phyloP scores from a whole-genome alignment of 345 rosid genomes.

The Camelina sativa region DNA sequence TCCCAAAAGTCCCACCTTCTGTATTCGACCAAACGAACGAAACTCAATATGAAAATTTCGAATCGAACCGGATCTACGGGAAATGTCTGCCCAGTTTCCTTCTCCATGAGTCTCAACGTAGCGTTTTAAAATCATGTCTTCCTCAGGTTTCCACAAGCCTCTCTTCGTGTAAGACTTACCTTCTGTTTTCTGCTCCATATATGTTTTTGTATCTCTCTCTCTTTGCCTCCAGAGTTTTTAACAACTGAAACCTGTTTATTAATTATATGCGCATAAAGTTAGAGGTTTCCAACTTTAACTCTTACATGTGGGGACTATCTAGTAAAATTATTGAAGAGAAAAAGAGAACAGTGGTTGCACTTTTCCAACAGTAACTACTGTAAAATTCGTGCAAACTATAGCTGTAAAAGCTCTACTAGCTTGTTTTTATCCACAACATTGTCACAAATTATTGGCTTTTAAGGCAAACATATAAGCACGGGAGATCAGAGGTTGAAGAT shows the following conservation, averaged over 20 bases:
- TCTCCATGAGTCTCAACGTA: slow-evolving; percentile 81
- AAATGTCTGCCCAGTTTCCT: slow-evolving; percentile 81
- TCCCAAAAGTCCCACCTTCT: not conserved
- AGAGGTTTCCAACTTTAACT: slow-evolving; percentile 38
- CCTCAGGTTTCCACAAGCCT: slow-evolving; percentile 92
- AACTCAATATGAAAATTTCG: not conserved
- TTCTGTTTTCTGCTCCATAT: slow-evolving; percentile 48
- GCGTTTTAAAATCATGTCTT: slow-evolving; percentile 68
- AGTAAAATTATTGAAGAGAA: slow-evolving; percentile 38
- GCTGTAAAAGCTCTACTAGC: slow-evolving; percentile 40
- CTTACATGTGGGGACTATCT: slow-evolving; percentile 45
- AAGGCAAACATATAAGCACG: slow-evolving; percentile 26
- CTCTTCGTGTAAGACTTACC: slow-evolving; percentile 53
- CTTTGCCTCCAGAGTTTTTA: slow-evolving; percentile 23
- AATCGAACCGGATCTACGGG: slow-evolving; percentile 62
- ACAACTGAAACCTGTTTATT: slow-evolving; percentile 4
- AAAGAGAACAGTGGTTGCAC: slow-evolving; percentile 28
- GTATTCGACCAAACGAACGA: not conserved
- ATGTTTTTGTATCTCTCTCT: not conserved
- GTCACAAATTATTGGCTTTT: slow-evolving; percentile 38
- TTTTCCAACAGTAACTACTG: slow-evolving; percentile 43
- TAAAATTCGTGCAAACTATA: slow-evolving; percentile 41
- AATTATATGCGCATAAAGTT: slow-evolving; percentile 19
- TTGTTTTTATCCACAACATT: slow-evolving; percentile 32
- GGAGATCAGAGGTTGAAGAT: slow-evolving; percentile 42